Percentiles rank a stretch among this genome's conserved stretches.
Evolutionary conservation across 2,329 filamentous ascomycete genomes (phyloP).

Genomic region (Teratosphaeria viscida): DNA sequence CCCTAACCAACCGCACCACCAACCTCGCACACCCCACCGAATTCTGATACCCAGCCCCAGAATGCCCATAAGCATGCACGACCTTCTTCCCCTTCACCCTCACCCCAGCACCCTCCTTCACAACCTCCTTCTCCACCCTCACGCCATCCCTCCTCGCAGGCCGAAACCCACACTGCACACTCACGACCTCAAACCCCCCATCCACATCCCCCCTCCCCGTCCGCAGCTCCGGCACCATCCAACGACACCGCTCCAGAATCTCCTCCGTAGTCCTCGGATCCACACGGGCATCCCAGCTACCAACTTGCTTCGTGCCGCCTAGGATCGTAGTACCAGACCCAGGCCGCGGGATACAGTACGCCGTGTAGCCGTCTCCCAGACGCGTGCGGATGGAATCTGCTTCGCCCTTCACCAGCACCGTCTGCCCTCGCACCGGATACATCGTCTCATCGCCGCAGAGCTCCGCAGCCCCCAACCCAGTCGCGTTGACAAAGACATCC

Average conservation of each 20-base stretch:
- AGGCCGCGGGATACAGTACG: conserved; percentile 35
- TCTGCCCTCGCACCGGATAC: conserved; percentile 37
- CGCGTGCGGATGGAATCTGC: conserved; percentile 23
- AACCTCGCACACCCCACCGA: conserved; percentile 20
- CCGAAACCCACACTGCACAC: conserved; percentile 33
- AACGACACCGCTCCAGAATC: conserved; percentile 29
- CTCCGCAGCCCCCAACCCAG: conserved; percentile 30
- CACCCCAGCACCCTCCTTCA: conserved; percentile 1
- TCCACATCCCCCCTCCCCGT: conserved; percentile 13
- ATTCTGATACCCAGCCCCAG: conserved; percentile 33
- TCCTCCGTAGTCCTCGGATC: conserved; percentile 24
- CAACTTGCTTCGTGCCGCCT: conserved; percentile 35
- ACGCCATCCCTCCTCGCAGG: conserved; percentile 34
- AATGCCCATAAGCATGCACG: conserved; percentile 40
- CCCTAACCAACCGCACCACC: conserved; percentile 18
- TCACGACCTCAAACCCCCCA: conserved; percentile 34
- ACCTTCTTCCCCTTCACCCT: conserved; percentile 21
- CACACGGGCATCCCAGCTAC: conserved; percentile 24
- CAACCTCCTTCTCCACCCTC: conserved; percentile 32
- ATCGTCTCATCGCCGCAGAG: conserved; percentile 28
- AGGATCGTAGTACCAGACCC: conserved; percentile 33
- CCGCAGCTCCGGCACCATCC: conserved; percentile 27
- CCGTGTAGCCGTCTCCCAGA: conserved; percentile 20
- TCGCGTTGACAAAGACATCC: conserved; percentile 32
- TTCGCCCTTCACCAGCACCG: conserved; percentile 35